These are phyloP conservation scores for Penicillium sp. DNA, from an alignment of 2,329 filamentous ascomycete genomes.

Conservation along the genomic window DNA sequence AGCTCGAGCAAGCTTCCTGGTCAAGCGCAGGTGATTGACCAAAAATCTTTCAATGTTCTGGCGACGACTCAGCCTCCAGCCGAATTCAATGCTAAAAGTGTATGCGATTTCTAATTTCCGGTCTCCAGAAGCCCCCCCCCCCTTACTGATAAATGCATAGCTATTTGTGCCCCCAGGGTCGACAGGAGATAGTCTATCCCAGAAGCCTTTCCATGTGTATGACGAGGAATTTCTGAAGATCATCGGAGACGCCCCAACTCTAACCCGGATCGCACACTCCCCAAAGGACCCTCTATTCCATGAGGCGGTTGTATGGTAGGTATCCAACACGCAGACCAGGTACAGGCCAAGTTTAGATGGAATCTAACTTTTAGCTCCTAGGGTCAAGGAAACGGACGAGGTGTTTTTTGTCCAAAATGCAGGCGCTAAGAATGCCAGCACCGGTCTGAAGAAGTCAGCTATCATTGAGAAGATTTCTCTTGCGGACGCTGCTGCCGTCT, in stretches of 20 bases:
- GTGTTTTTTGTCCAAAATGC: constrained; percentile 23
- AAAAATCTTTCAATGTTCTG: constrained; percentile 19
- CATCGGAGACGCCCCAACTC: constrained; percentile 4
- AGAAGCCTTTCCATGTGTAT: constrained; percentile 15
- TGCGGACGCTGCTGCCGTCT: constrained; percentile 14
- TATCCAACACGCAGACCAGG: not conserved
- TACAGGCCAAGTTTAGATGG: not conserved
- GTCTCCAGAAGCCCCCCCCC: not conserved
- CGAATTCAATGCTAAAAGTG: constrained; percentile 17
- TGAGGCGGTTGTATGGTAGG: constrained; percentile 19
- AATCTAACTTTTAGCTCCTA: not conserved
- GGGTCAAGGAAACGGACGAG: constrained; percentile 17
- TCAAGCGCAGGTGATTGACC: constrained; percentile 19
- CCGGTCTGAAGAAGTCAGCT: constrained; percentile 13
- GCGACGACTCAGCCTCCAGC: constrained; percentile 13
- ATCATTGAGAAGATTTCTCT: constrained; percentile 18
- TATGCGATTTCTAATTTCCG: not conserved
- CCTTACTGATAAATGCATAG: constrained; percentile 1
- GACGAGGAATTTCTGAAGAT: constrained; percentile 18
- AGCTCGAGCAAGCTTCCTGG: constrained; percentile 16
- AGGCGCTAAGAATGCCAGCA: constrained; percentile 13
- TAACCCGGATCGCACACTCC: constrained; percentile 16
- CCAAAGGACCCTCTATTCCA: constrained; percentile 13
- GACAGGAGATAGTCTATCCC: constrained; percentile 8
- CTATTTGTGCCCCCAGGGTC: constrained; percentile 12